Evolutionary conservation across 2,329 filamentous ascomycete species (phyloP), one percentile per base, ranked within the genome.

Genomic region (Diaporthe sp.): DNA sequence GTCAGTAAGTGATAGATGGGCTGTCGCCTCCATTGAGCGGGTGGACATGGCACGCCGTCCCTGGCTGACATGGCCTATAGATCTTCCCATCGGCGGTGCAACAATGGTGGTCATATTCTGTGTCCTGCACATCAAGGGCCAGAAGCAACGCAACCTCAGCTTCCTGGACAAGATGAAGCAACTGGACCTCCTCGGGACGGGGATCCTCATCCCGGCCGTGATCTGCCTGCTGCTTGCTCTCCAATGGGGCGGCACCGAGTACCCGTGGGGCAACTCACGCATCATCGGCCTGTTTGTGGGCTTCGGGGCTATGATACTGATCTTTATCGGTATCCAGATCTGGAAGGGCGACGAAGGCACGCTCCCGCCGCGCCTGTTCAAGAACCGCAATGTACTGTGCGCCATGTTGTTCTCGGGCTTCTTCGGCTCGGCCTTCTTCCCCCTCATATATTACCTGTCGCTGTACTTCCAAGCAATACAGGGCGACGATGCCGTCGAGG

Each of bases 381-480:
- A 82, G 68, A 84, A 88, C 78, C 84, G 88, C 22, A 85, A 85
- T 53, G 80, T 85, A 1, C 70, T 84, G 8, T 83, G 84, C 77
- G 80, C 82, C 39, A 82, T 83, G 80, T 42, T 83, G 22, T 90
- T 90, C 75, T 80, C 85, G 72, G 83, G 87, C 76, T 86, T 88
- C 77, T 87, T 90, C 72, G 88, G 87, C 15, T 86, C 87, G 8
- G 85, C 82, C 13, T 89, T 90, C 82, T 88, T 90, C 80, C 85
- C 87, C 4, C 82, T 90, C 49, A 84, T 90, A 68, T 90, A 88
- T 80, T 91, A 90, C 75, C 82, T 90, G 10, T 87, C 88, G 4
- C 82, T 89, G 25, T 89, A 88, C 80, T 90, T 89, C 83, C 88
- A 90, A 77, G 87, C 87, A 39, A 87, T 90, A 74, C 85, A 89